Base-by-base conservation (phyloP, 495 filamentous ascomycete genomes). In the Geoglossum glabrum region DNA sequence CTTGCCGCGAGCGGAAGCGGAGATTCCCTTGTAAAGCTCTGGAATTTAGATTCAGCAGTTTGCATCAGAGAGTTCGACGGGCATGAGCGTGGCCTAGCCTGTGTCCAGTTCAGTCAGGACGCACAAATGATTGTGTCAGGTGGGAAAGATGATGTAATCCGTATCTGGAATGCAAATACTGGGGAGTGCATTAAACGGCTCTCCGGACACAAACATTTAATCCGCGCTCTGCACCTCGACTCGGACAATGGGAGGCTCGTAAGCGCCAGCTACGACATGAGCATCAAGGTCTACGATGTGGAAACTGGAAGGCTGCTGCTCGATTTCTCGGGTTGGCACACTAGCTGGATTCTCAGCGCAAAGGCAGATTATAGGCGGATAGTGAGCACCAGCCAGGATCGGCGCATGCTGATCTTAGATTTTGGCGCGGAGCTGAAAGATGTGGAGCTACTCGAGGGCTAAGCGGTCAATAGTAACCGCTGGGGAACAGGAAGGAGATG, bases 361-460 rank as follows among this genome's bases (percentile, higher is more conserved):
- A 95, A 97, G 71, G 85, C 84, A 33, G 92, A 98, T 67, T 96
- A 96, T 67, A 75, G 90, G 51, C 78, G 92, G 36, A 89, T 98
- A 58, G 83, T 98, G 47, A 87, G 85, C 57, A 94, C 93, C 0
- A 90, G 87, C 45, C 92, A 98, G 69, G 90, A 97, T 64, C 83
- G 87, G 10, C 81, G 90, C 61, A 84, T 86, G 31, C 72, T 96
- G 25, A 81, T 98, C n/a, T 79, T 98, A 73, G 92, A 98, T 72
- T 88, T 87, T 64, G 83, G 84, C 19, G 73, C 73, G 58, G 60
- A 57, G 15, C 57, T 68, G 3, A 38, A 62, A 19, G 67, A 59
- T 38, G 59, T 58, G 25, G 57, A 57, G 25, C 34, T 45, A 11
- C 56, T 58, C 33, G 25, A 45, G 30, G 49, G 49, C 3, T 52